Evolutionary conservation across 768 basidiomycete species (phyloP), one percentile per base, ranked within the genome.

Genomic region (Lentinula lateritia): DNA sequence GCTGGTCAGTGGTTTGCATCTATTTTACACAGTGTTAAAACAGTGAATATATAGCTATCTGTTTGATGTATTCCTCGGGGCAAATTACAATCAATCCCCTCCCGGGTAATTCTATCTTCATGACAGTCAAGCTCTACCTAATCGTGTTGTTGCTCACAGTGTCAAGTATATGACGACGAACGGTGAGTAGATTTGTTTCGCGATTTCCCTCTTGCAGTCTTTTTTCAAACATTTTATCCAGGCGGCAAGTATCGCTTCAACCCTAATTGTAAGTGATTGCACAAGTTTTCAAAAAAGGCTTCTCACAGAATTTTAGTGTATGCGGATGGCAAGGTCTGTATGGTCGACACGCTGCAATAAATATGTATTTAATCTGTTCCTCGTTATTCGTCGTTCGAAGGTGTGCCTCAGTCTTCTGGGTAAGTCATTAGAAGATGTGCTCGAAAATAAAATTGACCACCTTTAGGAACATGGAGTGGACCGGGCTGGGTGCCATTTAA

Each of bases 61-160:
- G 53, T 98, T 97, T 68, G 95, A 98, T 72, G 93, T 97, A 50
- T 95, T 96, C 75, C 81, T 98, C 6, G 94, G 93, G 10, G 83
- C 90, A 58, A 89, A 82, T 64, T 97, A 97, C 73, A 97, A 95
- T 66, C 86, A 89, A 66, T 78, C 84, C n/a, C 91, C 93, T 7
- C 95, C 95, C 0, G 82, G 73, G 55, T 54, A 59, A 5, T 35
- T 9, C 34, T 13, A 35, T 18, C 58, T 13, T 35, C n/a, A 28
- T 53, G 8, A 4, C 0, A 23, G 38, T 13, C 16, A n/a, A 28
- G 16, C 7, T 15, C 7, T 35, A 7, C 46, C 15, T 35, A 4
- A 35, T 32, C 28, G 6, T 41, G 28, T 36, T 35, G 50, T 15
- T 50, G n/a, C 9, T 28, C 28, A 23, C 23, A 77, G 72, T 52